phyloP scores from a whole-genome alignment of 495 filamentous ascomycete species.

The Penicillium riverlandense region DNA sequence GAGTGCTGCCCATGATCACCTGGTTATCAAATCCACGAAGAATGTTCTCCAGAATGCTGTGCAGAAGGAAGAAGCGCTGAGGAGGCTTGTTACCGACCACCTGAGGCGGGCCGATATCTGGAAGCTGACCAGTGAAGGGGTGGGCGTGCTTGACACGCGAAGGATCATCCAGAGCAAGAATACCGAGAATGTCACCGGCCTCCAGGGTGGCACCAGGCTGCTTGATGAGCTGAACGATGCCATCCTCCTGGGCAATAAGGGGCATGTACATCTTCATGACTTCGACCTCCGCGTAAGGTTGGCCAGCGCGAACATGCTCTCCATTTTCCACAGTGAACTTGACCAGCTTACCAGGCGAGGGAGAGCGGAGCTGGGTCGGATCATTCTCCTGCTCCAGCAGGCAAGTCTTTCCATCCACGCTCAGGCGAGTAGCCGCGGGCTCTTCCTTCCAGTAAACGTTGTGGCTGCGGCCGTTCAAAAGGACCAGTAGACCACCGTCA shows the following conservation, averaged over 20 bases:
- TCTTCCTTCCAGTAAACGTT: constrained; percentile 99
- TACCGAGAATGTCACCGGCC: constrained; percentile 97
- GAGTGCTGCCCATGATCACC: constrained; percentile 81
- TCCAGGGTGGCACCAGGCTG: constrained; percentile 97
- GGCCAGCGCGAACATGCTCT: constrained; percentile 86
- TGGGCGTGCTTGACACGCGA: constrained; percentile 94
- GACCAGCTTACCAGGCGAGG: constrained; percentile 95
- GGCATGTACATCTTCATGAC: constrained; percentile 99
- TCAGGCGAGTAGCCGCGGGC: constrained; percentile 87
- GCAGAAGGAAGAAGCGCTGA: constrained; percentile 72
- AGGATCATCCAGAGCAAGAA: constrained; percentile 92
- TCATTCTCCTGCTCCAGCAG: constrained; percentile 98
- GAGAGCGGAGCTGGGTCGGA: constrained; percentile 91
- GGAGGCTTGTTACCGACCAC: constrained; percentile 88
- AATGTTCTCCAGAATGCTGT: constrained; percentile 79
- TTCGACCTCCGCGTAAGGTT: constrained; percentile 94
- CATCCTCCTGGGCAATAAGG: constrained; percentile 91
- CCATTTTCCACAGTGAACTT: constrained; percentile 98
- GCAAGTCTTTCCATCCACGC: constrained; percentile 96
- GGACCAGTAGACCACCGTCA: constrained; percentile 89
- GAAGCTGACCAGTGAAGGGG: constrained; percentile 90
- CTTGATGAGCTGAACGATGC: constrained; percentile 97
- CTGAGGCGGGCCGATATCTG: constrained; percentile 76
- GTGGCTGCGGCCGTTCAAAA: constrained; percentile 86
- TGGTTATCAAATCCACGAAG: constrained; percentile 95